phyloP scores from a whole-genome alignment of 2,329 filamentous ascomycete genomes.

The Plectosphaerella plurivora region DNA sequence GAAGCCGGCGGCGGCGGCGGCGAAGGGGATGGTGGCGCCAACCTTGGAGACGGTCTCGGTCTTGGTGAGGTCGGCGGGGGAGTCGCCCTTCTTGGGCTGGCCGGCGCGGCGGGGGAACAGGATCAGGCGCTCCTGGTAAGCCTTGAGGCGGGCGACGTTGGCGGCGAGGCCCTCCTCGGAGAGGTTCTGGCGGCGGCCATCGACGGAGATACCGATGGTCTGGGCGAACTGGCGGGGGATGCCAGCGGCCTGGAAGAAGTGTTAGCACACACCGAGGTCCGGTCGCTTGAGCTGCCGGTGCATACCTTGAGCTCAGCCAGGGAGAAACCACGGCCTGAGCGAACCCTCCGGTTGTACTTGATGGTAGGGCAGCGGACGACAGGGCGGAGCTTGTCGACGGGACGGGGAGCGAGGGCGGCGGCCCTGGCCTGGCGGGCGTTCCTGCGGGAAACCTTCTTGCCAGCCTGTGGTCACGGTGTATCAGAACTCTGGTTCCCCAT shows the following conservation, averaged over 20 bases:
- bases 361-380: conserved; percentile 95
- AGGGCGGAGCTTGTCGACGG: conserved; percentile 94
- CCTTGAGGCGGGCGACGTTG: conserved; percentile 97
- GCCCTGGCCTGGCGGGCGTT: conserved; percentile 92
- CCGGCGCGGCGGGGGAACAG: conserved; percentile 95
- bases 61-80: conserved; percentile 66
- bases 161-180: conserved; percentile 89
- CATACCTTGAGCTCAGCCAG: conserved; percentile 95
- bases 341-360: conserved; percentile 98
- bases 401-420: conserved; percentile 89
- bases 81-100: conserved; percentile 90
- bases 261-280: conserved; percentile 10
- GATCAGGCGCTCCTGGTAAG: conserved; percentile 93
- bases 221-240: conserved; percentile 91
- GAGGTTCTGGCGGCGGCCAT: conserved; percentile 94
- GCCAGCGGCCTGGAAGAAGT: conserved; percentile 69
- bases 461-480: conserved; percentile 57
- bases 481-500: conserved; percentile 1
- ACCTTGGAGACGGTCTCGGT: conserved; percentile 56
- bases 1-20: conserved; percentile 60
- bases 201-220: conserved; percentile 96
- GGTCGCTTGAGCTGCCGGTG: conserved; percentile 12
- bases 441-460: conserved; percentile 91
- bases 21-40: conserved; percentile 66
- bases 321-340: conserved; percentile 96